A percentile compares a stretch with the other conserved stretches of the same genome.
Conservation (phyloP, 2,329 filamentous ascomycete species). For the Lachnellula subtilissima region DNA sequence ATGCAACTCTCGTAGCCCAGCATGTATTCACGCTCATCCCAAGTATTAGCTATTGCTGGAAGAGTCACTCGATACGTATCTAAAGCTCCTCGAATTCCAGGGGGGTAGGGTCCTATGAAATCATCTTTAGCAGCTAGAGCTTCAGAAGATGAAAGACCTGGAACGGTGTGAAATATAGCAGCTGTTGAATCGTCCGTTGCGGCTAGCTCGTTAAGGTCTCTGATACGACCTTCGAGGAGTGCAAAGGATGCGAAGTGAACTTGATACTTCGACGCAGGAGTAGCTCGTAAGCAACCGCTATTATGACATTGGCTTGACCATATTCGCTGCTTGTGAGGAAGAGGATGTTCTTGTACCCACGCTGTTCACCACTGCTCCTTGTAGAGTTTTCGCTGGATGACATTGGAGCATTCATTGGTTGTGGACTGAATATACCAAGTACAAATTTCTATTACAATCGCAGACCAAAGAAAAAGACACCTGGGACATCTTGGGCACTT, state of each 20-base stretch:
- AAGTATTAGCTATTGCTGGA: constrained; percentile 30
- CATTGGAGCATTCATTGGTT: not conserved
- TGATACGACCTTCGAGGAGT: constrained; percentile 32
- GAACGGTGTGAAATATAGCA: constrained; percentile 33
- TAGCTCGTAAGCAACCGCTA: constrained; percentile 40
- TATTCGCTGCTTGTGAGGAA: constrained; percentile 43
- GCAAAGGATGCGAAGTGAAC: constrained; percentile 43
- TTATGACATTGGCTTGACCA: constrained; percentile 43
- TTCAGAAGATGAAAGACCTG: constrained; percentile 31
- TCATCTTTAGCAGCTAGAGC: constrained; percentile 24
- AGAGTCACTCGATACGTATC: constrained; percentile 22
- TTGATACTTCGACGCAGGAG: constrained; percentile 34
- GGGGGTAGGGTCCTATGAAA: constrained; percentile 21
- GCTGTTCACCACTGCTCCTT: not conserved
- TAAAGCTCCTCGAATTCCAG: constrained; percentile 34
- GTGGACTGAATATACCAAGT: not conserved
- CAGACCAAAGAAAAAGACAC: no score
- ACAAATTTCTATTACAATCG: no score
- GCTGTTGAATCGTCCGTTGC: constrained; percentile 9
- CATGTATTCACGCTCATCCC: constrained; percentile 38
- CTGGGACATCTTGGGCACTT: no score
- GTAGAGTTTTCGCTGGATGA: not conserved
- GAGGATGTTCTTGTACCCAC: constrained; percentile 22
- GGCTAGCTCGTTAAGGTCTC: constrained; percentile 18
- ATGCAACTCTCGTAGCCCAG: constrained; percentile 36